phyloP scores from a whole-genome alignment of 768 basidiomycete genomes.

The Leccinum broughii region DNA sequence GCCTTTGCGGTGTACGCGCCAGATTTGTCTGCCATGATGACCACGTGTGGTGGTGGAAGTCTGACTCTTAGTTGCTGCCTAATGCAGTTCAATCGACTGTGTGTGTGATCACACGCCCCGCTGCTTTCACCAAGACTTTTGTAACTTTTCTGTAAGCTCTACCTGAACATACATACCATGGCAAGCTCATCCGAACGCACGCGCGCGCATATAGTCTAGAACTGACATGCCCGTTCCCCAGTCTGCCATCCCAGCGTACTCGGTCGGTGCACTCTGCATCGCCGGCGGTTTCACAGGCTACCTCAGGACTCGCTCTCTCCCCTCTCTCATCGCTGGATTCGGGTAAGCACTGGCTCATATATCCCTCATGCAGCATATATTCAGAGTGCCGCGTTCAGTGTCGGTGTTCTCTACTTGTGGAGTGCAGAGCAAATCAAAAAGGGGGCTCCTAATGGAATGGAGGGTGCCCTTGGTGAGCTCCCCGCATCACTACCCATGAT shows the following conservation, averaged over 20 bases:
- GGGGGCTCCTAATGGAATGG: constrained; percentile 71
- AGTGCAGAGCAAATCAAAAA: constrained; percentile 75
- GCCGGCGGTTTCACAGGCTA: constrained; percentile 77
- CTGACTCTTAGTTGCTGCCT: neutral
- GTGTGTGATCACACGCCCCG: constrained; percentile 15
- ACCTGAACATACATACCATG: constrained; percentile 19
- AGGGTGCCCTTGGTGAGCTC: constrained; percentile 71
- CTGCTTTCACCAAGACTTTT: neutral
- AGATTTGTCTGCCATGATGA: constrained; percentile 32
- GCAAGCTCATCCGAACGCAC: constrained; percentile 25
- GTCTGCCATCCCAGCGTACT: constrained; percentile 82
- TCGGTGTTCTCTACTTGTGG: constrained; percentile 78
- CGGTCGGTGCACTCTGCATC: constrained; percentile 75
- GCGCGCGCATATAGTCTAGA: constrained; percentile 3
- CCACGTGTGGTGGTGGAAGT: neutral
- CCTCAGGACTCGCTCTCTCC: constrained; percentile 70
- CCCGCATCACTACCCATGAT: neutral
- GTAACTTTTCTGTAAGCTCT: constrained; percentile 21
- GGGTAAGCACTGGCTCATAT: constrained; percentile 48
- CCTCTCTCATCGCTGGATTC: constrained; percentile 81
- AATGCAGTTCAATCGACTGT: neutral
- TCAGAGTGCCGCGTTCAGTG: constrained; percentile 41
- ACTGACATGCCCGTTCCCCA: constrained; percentile 36
- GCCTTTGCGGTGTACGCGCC: constrained; percentile 41
- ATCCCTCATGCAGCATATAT: neutral